Base-by-base conservation (phyloP, 495 filamentous ascomycete species). In the Penicillium maclennaniae region DNA sequence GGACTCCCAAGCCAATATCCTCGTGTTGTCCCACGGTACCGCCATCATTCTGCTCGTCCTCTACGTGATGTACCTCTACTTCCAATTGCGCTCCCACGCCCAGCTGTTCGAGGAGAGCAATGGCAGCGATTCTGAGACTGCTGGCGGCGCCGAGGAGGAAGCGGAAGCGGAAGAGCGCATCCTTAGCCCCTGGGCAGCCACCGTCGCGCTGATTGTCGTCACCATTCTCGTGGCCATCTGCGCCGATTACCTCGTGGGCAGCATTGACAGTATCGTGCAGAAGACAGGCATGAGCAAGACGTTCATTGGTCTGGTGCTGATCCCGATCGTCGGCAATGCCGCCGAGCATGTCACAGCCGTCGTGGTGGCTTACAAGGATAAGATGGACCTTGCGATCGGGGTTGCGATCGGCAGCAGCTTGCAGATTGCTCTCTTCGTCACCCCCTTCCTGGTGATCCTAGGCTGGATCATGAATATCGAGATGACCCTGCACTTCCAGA, bases 291-390 rank as follows among this genome's bases (percentile, higher is more conserved):
- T 98, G 76, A 91, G 85, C 75, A 95, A 93, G 67, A 96, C 88
- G 4, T 98, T 98, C 68, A 93, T 97, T 65, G 93, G 93, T 75
- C 79, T 98, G 47, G 87, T 98, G 54, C 79, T 98, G 34, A 87
- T 98, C 40, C 93, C 93, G 23, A 97, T 98, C 65, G 93, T 98
- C 31, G 93, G 93, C 53, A 98, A 98, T 62, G 93, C 93, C 2
- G 93, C 93, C 8, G 93, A 98, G 71, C 93, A 98, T 68, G 92
- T 95, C 37, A 97, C 93, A 7, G 93, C 93, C 12, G 86, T 91
- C 37, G 86, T 97, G 26, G 92, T 97, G 38, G 89, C 93, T 0
- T 81, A 86, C 62, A 95, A 95, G 74, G 80, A 95, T 70, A 98
- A 98, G 80, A 98, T 97, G 93, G 91, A 97, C 60, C 79, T 98